Percentiles rank a stretch among this genome's conserved stretches.
Evolutionary conservation across 2,329 filamentous ascomycete species (phyloP).

Genomic region (Geoglossum cookeanum): DNA sequence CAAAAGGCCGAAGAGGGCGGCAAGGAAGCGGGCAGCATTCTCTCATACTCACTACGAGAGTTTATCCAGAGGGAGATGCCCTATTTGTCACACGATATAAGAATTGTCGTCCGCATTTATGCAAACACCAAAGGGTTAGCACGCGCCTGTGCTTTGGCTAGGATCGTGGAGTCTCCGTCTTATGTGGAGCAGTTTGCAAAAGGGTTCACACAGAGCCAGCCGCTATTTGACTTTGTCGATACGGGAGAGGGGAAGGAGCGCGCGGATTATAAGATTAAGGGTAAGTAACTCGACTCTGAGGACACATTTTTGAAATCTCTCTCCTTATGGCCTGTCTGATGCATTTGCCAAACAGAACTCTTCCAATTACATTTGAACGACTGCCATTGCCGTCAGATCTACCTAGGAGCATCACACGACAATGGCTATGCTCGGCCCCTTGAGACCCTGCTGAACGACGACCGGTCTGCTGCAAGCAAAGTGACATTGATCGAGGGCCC

Average conservation of each 20-base stretch:
- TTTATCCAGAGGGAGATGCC: slow-evolving; percentile 24
- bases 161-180: slow-evolving; percentile 23
- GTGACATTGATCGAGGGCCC: slow-evolving; percentile 37
- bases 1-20: slow-evolving; percentile 32
- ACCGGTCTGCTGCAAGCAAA: slow-evolving; percentile 23
- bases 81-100: slow-evolving; percentile 23
- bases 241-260: slow-evolving; percentile 25
- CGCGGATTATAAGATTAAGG: slow-evolving; percentile 28
- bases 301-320: slow-evolving; percentile 2
- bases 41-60: slow-evolving; percentile 25
- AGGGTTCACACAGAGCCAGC: slow-evolving; percentile 33
- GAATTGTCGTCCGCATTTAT: slow-evolving; percentile 33
- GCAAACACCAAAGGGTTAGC: slow-evolving; percentile 32
- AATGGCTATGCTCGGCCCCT: slow-evolving; percentile 33
- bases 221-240: slow-evolving; percentile 32
- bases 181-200: slow-evolving; percentile 32
- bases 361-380: slow-evolving; percentile 37
- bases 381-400: slow-evolving; percentile 39
- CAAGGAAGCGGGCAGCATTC: slow-evolving; percentile 29
- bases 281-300: slow-evolving; percentile 15
- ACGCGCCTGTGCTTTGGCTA: slow-evolving; percentile 27
- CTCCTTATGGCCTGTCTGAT: background rate
- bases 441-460: slow-evolving; percentile 28
- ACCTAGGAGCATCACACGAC: slow-evolving; percentile 39
- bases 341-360: slow-evolving; percentile 22